phyloP scores from a whole-genome alignment of 495 filamentous ascomycete genomes.

The Hypoxylon intermedium region DNA sequence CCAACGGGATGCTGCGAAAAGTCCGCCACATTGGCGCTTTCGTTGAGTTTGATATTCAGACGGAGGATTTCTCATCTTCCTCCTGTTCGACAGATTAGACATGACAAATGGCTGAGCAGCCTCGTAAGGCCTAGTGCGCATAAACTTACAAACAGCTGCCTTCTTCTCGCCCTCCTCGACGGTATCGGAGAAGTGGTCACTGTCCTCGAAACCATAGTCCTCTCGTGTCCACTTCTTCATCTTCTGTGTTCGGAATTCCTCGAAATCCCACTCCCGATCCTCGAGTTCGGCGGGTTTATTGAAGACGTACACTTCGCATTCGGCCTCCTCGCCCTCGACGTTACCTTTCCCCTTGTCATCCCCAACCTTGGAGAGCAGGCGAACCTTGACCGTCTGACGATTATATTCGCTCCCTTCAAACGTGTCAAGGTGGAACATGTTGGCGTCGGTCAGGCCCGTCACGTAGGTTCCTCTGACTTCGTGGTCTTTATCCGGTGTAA shows the following conservation, averaged over 20 bases:
- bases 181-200: slow-evolving; percentile 27
- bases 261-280: slow-evolving; percentile 80
- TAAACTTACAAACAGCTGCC: slow-evolving; percentile 33
- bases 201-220: slow-evolving; percentile 50
- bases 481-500: slow-evolving; percentile 61
- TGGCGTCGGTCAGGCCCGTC: slow-evolving; percentile 76
- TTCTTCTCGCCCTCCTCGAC: slow-evolving; percentile 30
- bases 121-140: background rate
- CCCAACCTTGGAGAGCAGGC: slow-evolving; percentile 55
- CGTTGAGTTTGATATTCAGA: slow-evolving; percentile 1
- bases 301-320: slow-evolving; percentile 82
- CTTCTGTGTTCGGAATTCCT: slow-evolving; percentile 73
- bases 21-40: slow-evolving; percentile 4
- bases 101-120: background rate
- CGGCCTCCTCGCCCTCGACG: slow-evolving; percentile 63
- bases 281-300: slow-evolving; percentile 62
- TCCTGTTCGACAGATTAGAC: slow-evolving; percentile 14
- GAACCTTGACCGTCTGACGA: slow-evolving; percentile 66
- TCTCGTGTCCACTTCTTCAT: slow-evolving; percentile 59
- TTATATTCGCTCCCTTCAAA: slow-evolving; percentile 85
- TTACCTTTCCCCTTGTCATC: slow-evolving; percentile 52
- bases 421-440: slow-evolving; percentile 76
- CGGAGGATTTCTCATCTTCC: background rate
- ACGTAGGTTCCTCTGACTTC: slow-evolving; percentile 82
- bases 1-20: background rate